A percentile compares a stretch with the other conserved stretches of the same genome.
These are phyloP conservation scores for Harrya chromipes DNA, from an alignment of 768 basidiomycete species.

Conservation along the genomic window DNA sequence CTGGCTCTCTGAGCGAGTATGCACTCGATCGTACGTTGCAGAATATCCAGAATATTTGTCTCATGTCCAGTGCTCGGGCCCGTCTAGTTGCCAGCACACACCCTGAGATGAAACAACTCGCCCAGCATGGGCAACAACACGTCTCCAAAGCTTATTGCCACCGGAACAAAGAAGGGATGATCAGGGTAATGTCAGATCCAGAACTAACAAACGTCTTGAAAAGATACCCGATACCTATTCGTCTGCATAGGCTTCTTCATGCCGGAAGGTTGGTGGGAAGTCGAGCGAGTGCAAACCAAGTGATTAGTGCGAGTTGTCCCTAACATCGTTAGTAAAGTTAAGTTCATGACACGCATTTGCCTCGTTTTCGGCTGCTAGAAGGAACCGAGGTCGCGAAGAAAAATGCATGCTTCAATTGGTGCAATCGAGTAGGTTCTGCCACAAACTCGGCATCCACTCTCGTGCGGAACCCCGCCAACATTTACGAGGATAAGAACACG, in stretches of 20 bases:
- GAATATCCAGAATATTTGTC: too few relatives aligned
- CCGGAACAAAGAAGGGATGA: constrained; percentile 11
- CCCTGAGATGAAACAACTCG: background rate
- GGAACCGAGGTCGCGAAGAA: constrained; percentile 13
- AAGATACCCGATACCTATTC: background rate
- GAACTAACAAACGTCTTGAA: background rate
- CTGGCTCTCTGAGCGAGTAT: background rate
- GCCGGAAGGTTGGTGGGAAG: constrained; percentile 1
- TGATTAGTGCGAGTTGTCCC: constrained; percentile 5
- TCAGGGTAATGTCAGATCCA: constrained; percentile 2
- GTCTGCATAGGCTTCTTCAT: background rate
- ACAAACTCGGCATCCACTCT: background rate
- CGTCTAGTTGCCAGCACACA: too few relatives aligned
- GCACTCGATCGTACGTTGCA: constrained; percentile 8
- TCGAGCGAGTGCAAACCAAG: background rate
- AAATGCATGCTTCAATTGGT: background rate
- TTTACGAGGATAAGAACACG: background rate
- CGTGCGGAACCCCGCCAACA: background rate
- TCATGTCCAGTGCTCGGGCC: too few relatives aligned
- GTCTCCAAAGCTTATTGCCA: constrained; percentile 17
- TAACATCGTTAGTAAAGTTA: constrained; percentile 9
- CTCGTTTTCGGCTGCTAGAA: constrained; percentile 22
- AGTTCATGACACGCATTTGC: constrained; percentile 20
- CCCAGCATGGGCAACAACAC: background rate
- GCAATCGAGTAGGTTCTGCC: constrained; percentile 2